Evolutionary conservation across 1,139 yeast species (phyloP), one percentile per base, ranked within the genome.

Genomic region (Taphrina deformans): DNA sequence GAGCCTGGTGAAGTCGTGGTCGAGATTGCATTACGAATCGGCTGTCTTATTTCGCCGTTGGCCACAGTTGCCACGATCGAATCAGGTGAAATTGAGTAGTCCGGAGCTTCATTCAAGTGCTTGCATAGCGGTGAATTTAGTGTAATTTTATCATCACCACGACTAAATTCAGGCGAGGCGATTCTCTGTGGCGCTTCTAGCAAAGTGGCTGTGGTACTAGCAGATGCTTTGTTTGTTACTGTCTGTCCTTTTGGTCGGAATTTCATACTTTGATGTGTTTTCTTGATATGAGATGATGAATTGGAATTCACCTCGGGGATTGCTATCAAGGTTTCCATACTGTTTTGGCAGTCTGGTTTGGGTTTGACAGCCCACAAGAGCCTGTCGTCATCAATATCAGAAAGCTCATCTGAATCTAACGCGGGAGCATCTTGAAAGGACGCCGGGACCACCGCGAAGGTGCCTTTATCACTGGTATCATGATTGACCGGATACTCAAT

Each of bases 341-440:
- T 4, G 9, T 38, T 18, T 38, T n/a, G 41, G 18, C 12, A n/a
- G 16, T 9, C 55, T 68, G 62, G 21, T 66, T 75, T 72, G 1
- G 80, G 80, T 62, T 72, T 79, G 70, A 84, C 84, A 0, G 88
- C 88, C 83, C 88, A 86, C 68, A 86, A 78, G 6, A 83, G 88
- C 64, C 81, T 87, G 66, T 79, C 83, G 7, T 78, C 77, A 35
- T 71, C 75, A 51, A 68, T 72, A 53, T 70, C 72, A 51, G 76
- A 79, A 45, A 68, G 72, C 53, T 70, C 72, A 48, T 76, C 80
- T 55, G 79, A 82, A 35, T 77, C 78, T 58, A 74, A 76, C 12
- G 77, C 79, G 5, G 82, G 85, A 4, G 85, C 91, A 68, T 82
- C 85, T n/a, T 82, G 89, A 76, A 92, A 92, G 41, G 41, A 12